Evolutionary conservation across 192 early-diverging fungal genomes (phyloP).

Genomic region (Backusella mclennaniae): DNA sequence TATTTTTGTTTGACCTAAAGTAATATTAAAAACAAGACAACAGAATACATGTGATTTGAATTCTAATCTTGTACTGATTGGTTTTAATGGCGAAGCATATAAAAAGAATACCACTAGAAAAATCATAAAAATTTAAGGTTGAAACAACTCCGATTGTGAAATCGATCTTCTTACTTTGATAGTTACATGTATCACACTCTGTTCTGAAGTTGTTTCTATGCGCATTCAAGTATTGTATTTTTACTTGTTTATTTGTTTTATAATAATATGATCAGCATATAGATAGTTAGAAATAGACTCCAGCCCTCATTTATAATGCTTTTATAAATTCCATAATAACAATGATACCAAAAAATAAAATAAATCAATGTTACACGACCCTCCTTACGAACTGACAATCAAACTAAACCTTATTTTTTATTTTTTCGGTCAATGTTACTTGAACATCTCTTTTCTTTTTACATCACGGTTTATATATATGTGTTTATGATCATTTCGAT

Average conservation of each 20-base stretch:
- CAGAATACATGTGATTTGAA: background rate
- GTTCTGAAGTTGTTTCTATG: background rate
- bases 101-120: background rate
- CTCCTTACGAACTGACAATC: background rate
- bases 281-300: background rate
- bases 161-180: conserved; percentile 5
- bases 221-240: background rate
- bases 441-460: background rate
- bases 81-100: background rate
- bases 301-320: background rate
- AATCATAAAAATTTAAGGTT: background rate
- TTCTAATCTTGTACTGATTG: background rate
- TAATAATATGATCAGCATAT: background rate
- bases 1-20: background rate
- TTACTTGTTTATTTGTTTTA: background rate
- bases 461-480: background rate
- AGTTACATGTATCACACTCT: background rate
- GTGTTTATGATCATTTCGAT: background rate
- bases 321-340: background rate
- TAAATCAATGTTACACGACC: background rate
- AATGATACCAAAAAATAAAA: background rate
- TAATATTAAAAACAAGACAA: background rate
- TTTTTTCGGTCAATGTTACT: background rate
- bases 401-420: background rate
- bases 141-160: background rate